Conservation (phyloP, 192 early-diverging fungal species). For the Gamsiella multidivaricata region DNA sequence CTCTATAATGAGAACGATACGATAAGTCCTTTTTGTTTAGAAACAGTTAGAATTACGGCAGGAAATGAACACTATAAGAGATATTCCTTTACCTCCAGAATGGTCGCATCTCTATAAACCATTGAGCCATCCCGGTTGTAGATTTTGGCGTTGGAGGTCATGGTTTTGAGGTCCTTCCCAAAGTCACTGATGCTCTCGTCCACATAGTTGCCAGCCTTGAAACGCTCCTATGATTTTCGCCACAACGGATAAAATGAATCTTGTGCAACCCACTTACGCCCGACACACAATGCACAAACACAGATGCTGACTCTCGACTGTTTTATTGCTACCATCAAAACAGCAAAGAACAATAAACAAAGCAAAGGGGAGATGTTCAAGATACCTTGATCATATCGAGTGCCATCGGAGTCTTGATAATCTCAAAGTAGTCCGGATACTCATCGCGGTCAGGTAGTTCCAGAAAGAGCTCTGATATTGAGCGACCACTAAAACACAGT, state of each 20-base stretch:
- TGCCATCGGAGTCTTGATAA: slow-evolving; percentile 64
- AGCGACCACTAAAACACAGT: slow-evolving; percentile 34
- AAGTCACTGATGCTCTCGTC: slow-evolving; percentile 12
- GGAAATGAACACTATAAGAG: no score
- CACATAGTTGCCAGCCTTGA: slow-evolving; percentile 21
- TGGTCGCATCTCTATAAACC: slow-evolving; percentile 59
- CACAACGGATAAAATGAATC: neutral
- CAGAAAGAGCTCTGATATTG: slow-evolving; percentile 47
- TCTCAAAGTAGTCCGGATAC: slow-evolving; percentile 60
- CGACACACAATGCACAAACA: no score
- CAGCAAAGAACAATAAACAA: neutral
- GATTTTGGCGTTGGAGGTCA: slow-evolving; percentile 64
- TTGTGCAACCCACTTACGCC: neutral
- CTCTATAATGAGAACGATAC: slow-evolving; percentile 20
- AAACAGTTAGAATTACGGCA: no score
- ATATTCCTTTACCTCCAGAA: slow-evolving; percentile 60
- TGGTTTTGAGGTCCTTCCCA: slow-evolving; percentile 56
- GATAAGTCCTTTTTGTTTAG: slow-evolving; percentile 16
- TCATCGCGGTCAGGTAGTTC: slow-evolving; percentile 54
- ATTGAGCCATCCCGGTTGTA: slow-evolving; percentile 62
- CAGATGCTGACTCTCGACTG: no score
- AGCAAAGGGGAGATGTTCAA: neutral
- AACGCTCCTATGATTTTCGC: slow-evolving; percentile 11
- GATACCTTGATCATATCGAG: slow-evolving; percentile 58
- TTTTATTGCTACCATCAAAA: neutral